A percentile compares a stretch with the other conserved stretches of the same genome.
phyloP scores from a whole-genome alignment of 2,329 filamentous ascomycete genomes.

The Orbilia quercus region DNA sequence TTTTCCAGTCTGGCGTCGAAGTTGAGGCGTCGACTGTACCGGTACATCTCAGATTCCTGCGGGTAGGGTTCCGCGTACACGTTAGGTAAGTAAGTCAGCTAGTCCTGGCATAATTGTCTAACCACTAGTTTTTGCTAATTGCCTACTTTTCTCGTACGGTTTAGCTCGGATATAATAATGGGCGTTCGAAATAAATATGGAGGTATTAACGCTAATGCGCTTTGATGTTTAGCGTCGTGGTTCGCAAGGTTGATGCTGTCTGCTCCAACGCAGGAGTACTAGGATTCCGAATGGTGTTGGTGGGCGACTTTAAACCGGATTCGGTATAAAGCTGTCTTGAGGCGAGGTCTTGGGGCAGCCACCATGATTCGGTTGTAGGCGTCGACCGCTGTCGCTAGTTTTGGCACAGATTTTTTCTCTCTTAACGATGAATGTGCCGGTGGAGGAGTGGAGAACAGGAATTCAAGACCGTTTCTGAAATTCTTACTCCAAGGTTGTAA shows the following conservation, averaged over 20 bases:
- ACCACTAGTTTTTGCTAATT: constrained; percentile 10
- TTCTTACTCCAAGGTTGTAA: constrained; percentile 9
- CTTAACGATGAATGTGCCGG: constrained; percentile 17
- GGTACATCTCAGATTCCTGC: constrained; percentile 29
- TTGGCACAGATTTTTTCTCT: constrained; percentile 34
- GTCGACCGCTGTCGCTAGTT: constrained; percentile 31
- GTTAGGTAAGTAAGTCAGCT: constrained; percentile 23
- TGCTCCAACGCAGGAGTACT: constrained; percentile 18
- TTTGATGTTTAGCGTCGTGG: constrained; percentile 43
- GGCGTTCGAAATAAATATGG: neutral
- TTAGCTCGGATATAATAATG: constrained; percentile 26
- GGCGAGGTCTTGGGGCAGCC: constrained; percentile 36
- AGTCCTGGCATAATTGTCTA: constrained; percentile 20
- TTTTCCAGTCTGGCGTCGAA: constrained; percentile 15
- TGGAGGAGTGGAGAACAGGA: constrained; percentile 35
- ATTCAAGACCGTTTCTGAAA: constrained; percentile 11
- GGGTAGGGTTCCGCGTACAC: constrained; percentile 54
- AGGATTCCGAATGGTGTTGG: constrained; percentile 12
- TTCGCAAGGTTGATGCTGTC: constrained; percentile 46
- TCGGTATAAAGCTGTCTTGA: constrained; percentile 28
- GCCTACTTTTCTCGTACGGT: constrained; percentile 20
- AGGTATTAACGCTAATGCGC: too few relatives aligned
- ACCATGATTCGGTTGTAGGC: constrained; percentile 27
- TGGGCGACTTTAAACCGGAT: constrained; percentile 43
- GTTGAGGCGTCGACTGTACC: constrained; percentile 21